Conservation (phyloP, 1,284 basidiomycete genomes). For the Pascua sp. region DNA sequence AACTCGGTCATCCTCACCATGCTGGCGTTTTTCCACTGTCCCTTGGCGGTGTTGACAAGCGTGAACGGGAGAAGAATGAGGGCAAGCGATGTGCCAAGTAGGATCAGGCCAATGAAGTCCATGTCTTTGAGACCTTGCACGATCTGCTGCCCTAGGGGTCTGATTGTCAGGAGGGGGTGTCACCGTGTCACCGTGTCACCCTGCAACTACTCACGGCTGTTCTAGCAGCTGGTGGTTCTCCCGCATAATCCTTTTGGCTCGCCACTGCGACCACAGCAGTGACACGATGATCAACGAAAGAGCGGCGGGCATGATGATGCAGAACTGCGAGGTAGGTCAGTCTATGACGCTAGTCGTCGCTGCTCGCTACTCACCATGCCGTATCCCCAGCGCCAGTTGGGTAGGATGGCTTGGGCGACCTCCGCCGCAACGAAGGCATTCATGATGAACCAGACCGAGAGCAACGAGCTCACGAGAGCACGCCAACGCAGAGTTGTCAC, state of each 20-base stretch:
- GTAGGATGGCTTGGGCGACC: constrained; percentile 60
- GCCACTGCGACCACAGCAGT: constrained; percentile 44
- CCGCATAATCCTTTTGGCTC: constrained; percentile 28
- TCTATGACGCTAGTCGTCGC: no score
- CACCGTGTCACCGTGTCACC: no score
- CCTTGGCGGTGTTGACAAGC: constrained; percentile 52
- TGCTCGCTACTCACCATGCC: constrained; percentile 51
- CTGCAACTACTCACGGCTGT: no score
- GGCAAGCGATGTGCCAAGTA: constrained; percentile 61
- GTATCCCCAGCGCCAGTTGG: constrained; percentile 63
- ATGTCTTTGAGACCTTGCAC: constrained; percentile 6
- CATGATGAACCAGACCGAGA: constrained; percentile 66
- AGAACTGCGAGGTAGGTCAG: no score
- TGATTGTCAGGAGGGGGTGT: no score
- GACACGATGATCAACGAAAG: constrained; percentile 43
- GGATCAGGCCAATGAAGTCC: constrained; percentile 59
- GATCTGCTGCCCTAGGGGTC: constrained; percentile 21
- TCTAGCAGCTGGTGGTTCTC: no score
- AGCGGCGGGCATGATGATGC: constrained; percentile 45
- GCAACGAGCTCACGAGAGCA: constrained; percentile 64
- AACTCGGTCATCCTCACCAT: constrained; percentile 37
- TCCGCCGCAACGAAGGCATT: constrained; percentile 61
- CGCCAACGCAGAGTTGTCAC: constrained; percentile 74
- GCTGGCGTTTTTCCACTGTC: constrained; percentile 43
- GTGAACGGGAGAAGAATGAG: constrained; percentile 67